Conservation (phyloP, 352 stramenopile genomes). For the Pythium insidiosum region DNA sequence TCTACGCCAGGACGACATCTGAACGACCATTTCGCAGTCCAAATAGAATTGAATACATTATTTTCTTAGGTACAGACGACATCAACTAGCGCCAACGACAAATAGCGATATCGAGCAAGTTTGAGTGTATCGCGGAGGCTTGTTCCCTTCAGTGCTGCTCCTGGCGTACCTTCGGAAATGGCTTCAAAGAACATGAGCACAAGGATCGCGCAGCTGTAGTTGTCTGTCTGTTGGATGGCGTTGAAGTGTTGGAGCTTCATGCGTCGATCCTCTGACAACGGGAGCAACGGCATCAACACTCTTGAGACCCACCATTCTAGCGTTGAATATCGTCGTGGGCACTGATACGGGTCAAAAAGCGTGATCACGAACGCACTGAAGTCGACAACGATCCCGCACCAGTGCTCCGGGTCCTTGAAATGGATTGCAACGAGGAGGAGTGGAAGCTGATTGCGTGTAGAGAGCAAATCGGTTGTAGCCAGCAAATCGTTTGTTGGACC, state of each 20-base stretch:
- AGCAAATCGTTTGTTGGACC: background rate
- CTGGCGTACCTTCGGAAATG: background rate
- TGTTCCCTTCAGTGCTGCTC: background rate
- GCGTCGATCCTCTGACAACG: background rate
- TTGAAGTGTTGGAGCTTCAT: background rate
- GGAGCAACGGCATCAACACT: background rate
- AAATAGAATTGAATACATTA: no score
- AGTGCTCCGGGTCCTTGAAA: background rate
- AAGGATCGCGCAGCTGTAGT: background rate
- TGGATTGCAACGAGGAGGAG: background rate
- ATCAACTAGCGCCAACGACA: no score
- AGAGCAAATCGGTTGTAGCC: no score
- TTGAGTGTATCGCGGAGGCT: background rate
- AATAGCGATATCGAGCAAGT: background rate
- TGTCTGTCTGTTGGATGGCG: background rate
- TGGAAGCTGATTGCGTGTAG: no score
- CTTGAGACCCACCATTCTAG: background rate
- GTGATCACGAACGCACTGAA: background rate
- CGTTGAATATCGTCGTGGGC: background rate
- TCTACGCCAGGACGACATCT: no score
- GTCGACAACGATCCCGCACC: background rate
- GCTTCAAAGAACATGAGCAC: background rate
- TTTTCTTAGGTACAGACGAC: no score
- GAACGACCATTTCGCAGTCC: no score
- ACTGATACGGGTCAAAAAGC: background rate